A percentile compares a stretch with the other conserved stretches of the same genome.
Evolutionary conservation across 2,329 filamentous ascomycete species (phyloP).

Genomic region (Lojkania enalia): DNA sequence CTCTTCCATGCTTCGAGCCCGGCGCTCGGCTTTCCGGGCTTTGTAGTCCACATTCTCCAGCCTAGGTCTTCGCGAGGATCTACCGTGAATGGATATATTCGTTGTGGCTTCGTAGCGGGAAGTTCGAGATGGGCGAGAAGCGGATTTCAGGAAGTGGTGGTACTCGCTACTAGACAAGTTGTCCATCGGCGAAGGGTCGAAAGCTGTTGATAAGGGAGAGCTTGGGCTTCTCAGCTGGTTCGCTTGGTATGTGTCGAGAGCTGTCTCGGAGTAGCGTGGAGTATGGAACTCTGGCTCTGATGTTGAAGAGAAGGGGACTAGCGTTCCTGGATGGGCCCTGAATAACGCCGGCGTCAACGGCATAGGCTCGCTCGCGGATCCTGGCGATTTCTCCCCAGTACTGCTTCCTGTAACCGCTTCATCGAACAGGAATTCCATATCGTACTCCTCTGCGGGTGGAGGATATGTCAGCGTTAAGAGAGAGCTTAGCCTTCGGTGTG

Average conservation of each 20-base stretch:
- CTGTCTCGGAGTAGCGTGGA: not conserved
- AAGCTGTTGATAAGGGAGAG: no score
- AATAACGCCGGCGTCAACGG: not conserved
- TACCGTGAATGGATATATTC: not conserved
- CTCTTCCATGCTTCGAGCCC: conserved; percentile 1
- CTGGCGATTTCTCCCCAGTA: not conserved
- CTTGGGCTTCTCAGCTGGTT: not conserved
- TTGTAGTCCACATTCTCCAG: conserved; percentile 4
- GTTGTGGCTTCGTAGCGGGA: not conserved
- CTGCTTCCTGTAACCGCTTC: not conserved
- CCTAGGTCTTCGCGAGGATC: not conserved
- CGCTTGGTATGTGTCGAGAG: not conserved
- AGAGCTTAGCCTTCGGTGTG: not conserved
- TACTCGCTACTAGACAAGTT: not conserved
- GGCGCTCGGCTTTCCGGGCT: conserved; percentile 1
- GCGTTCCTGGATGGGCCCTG: not conserved
- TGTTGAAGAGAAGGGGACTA: not conserved
- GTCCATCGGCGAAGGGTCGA: not conserved
- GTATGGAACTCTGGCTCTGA: not conserved
- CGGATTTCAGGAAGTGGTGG: not conserved
- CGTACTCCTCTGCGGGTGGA: not conserved
- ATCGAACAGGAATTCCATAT: not conserved
- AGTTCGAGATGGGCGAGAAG: not conserved
- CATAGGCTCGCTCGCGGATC: not conserved
- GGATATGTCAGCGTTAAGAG: not conserved